Evolutionary conservation across 2,329 filamentous ascomycete species (phyloP), one percentile per base, ranked within the genome.

Genomic region (Epicoccum nigrum): DNA sequence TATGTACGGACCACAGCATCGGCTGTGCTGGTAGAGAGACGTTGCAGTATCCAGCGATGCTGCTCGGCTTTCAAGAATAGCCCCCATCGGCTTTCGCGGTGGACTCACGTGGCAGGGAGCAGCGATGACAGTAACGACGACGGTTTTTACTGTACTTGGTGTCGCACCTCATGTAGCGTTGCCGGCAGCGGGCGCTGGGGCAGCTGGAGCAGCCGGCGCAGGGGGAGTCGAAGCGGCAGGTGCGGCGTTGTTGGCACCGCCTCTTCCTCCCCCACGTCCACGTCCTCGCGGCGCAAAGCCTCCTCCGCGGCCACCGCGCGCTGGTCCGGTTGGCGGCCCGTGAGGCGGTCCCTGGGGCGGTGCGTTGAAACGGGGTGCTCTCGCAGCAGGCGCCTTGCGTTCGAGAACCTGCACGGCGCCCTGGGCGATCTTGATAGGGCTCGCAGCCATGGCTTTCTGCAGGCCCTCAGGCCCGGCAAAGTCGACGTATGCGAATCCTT

Each of bases 401-500:
- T 96, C 92, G 19, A 96, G 77, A 1, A 97, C 89, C 58, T 95
- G 90, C 2, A 97, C 90, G 8, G 87, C 87, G 6, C 90, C 92
- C 69, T 95, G 89, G 0, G 88, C 92, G 9, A 97, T 87, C 16
- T 87, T 78, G 23, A 97, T 82, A 0, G 90, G 90, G 66, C 91
- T 95, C 11, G 89, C 89, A 13, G 85, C 82, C 67, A 96, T 86
- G 4, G 93, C 93, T 65, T 89, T 91, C 63, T 84, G 83, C 20
- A 97, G 79, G 8, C 83, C 81, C 7, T 86, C 85, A 1, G 87
- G 81, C 17, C 91, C 86, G 8, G 83, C 82, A 75, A 97, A 97
- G 57, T 96, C 90, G 31, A 96, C 87, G 69, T 97, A 96, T 2
- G 92, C 93, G 65, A 96, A 96, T 0, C 92, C 92, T 72, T 97